phyloP scores from a whole-genome alignment of 192 early-diverging fungal species.

The Podila minutissima region DNA sequence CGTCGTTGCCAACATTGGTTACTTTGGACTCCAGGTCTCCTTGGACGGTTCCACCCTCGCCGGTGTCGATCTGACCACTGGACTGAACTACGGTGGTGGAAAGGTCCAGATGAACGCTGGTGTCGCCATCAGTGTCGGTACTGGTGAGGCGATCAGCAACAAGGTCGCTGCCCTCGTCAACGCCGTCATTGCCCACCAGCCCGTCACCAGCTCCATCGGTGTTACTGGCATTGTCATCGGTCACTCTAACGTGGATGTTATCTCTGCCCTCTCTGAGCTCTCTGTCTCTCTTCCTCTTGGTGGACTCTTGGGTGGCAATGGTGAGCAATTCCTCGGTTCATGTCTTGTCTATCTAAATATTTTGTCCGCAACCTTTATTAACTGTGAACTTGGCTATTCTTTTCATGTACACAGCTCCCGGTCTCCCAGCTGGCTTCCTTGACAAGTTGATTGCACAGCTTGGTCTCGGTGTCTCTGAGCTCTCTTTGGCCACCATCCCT shows the following conservation, averaged over 20 bases:
- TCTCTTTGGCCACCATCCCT: slow-evolving; percentile 40
- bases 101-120: slow-evolving; percentile 33
- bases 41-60: slow-evolving; percentile 34
- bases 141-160: slow-evolving; percentile 23
- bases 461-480: slow-evolving; percentile 26
- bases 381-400: background rate
- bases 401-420: slow-evolving; percentile 9
- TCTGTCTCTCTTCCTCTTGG: slow-evolving; percentile 25
- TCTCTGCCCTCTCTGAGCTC: slow-evolving; percentile 37
- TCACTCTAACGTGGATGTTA: slow-evolving; percentile 25
- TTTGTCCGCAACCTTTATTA: background rate
- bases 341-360: background rate
- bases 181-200: slow-evolving; percentile 41
- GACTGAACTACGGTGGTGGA: slow-evolving; percentile 36
- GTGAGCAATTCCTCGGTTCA: slow-evolving; percentile 3
- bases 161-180: slow-evolving; percentile 44
- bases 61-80: slow-evolving; percentile 29
- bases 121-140: slow-evolving; percentile 33
- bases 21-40: slow-evolving; percentile 41
- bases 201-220: slow-evolving; percentile 29
- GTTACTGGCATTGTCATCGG: slow-evolving; percentile 40
- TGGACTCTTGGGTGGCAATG: slow-evolving; percentile 24
- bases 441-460: slow-evolving; percentile 25
- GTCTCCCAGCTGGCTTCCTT: slow-evolving; percentile 25
- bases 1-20: slow-evolving; percentile 46